Percentiles rank a stretch among this genome's conserved stretches.
Conservation (phyloP, 2,329 filamentous ascomycete species). For the Balansia obtecta region DNA sequence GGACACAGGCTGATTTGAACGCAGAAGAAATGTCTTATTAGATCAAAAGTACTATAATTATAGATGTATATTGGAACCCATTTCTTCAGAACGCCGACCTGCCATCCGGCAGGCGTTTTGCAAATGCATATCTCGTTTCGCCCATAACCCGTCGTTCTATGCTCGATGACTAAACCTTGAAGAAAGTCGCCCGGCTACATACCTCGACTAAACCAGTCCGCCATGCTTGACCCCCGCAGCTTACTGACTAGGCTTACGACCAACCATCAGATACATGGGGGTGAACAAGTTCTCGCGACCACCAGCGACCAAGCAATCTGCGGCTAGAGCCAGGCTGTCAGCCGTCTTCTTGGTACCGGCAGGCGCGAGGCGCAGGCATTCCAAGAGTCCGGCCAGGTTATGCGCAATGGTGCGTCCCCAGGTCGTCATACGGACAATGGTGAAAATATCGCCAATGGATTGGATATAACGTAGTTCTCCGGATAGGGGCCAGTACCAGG, state of each 20-base stretch:
- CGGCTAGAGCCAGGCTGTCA: slow-evolving; percentile 70
- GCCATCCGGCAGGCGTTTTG: neutral
- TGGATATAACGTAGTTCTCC: slow-evolving; percentile 77
- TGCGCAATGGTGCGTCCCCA: slow-evolving; percentile 65
- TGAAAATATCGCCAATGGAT: slow-evolving; percentile 67
- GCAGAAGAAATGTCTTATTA: neutral
- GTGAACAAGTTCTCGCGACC: slow-evolving; percentile 88
- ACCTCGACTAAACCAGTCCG: neutral
- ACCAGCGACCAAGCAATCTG: slow-evolving; percentile 76
- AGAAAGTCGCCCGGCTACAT: neutral
- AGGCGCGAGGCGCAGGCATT: slow-evolving; percentile 64
- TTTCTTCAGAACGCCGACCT: slow-evolving; percentile 3
- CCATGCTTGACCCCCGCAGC: neutral
- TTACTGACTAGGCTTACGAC: slow-evolving; percentile 54
- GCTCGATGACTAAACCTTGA: neutral
- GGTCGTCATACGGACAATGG: slow-evolving; percentile 81
- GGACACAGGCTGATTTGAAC: neutral
- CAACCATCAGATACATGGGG: slow-evolving; percentile 96
- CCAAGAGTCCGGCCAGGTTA: slow-evolving; percentile 62
- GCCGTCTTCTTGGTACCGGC: slow-evolving; percentile 88
- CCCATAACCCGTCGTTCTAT: neutral
- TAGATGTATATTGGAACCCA: neutral
- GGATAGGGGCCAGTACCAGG: slow-evolving; percentile 90
- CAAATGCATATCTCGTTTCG: slow-evolving; percentile 1
- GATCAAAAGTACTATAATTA: slow-evolving; percentile 1